Base-by-base conservation (phyloP, 495 filamentous ascomycete species). In the Glonium stellatum region DNA sequence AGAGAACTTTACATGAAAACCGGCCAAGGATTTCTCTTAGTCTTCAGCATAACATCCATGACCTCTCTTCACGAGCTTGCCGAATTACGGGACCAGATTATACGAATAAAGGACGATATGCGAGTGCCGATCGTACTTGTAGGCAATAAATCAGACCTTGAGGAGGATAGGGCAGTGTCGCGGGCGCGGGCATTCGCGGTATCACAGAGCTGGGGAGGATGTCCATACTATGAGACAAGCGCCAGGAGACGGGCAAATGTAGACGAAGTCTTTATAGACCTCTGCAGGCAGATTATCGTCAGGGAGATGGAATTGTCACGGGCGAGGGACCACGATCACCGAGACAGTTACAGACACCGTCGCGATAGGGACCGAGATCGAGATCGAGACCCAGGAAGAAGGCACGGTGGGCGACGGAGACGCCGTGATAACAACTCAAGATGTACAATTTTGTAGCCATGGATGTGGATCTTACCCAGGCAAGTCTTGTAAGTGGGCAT, bases 1-100 rank as follows among this genome's bases (percentile, higher is more conserved):
- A 86, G 90, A 74, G 92, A 97, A 74, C 80, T 97, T 51, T 97
- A 97, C 75, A 96, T 98, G 89, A 96, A 96, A 70, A 82, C 79
- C 42, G 79, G 92, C 61, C 93, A 98, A 79, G 93, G 95, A 1
- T 98, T 98, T 74, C 84, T 98, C 58, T 82, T 98, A 55, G 93
- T 97, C 63, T 98, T 97, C 78, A 95, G 89, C 69, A 98, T 97
- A 69, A 96, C 92, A 34, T 93, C 87, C 67, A 80, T 83, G 68
- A 86, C 85, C 66, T 95, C 90, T 51, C 79, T 98, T 25, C 82
- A 84, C 67, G 93, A 98, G 70, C 84, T 98, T 21, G 79, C 83
- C 62, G 88, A 90, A 67, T 81, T 98, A 52, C 87, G 91, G 51
- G 93, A 97, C 68, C 91, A 97, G 75, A 97, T 98, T 67, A 87